These are phyloP conservation scores for Mimosa pudica DNA, from an alignment of 306 rosid species.

Conservation along the genomic window DNA sequence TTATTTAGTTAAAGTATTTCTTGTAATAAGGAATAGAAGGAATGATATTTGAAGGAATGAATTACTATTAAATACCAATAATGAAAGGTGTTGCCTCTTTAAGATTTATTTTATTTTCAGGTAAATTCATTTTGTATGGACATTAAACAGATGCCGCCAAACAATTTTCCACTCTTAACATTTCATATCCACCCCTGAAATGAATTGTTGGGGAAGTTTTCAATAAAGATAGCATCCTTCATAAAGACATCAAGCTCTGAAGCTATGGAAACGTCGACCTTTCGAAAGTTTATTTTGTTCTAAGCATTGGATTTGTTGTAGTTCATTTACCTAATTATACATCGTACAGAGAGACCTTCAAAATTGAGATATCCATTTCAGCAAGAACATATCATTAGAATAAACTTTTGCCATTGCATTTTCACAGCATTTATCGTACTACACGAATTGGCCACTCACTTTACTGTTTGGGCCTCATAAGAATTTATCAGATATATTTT, in stretches of 20 bases:
- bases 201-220: neutral
- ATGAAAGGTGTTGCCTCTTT: neutral
- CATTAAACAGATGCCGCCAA: neutral
- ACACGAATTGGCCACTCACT: neutral
- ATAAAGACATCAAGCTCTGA: slow-evolving; percentile 7
- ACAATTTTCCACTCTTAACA: neutral
- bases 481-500: neutral
- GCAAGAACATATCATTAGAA: neutral
- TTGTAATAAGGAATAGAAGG: no score
- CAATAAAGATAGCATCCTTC: slow-evolving; percentile 6
- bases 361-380: slow-evolving; percentile 10
- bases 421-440: neutral
- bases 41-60: neutral
- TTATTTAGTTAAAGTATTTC: no score
- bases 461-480: neutral
- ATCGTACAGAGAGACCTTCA: neutral
- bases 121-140: neutral
- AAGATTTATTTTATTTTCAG: neutral
- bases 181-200: neutral
- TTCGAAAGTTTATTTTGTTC: neutral
- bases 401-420: neutral
- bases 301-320: neutral
- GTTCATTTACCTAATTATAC: neutral
- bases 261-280: slow-evolving; percentile 7
- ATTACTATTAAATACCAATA: neutral